Base-by-base conservation (phyloP, 768 basidiomycete species). In the Tricholoma flavovirens region DNA sequence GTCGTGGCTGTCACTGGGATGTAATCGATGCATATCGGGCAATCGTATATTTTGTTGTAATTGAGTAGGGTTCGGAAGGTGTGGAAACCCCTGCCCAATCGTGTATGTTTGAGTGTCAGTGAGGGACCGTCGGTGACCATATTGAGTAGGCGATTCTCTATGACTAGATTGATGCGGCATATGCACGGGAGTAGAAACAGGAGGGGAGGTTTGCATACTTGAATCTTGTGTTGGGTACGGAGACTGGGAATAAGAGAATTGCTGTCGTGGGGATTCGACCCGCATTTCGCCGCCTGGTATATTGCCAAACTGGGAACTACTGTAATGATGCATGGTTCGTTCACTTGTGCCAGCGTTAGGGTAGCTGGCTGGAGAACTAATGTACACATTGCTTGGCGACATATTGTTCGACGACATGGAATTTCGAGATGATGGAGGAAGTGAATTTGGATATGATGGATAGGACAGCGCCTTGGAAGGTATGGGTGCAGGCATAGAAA, bases 81-180 rank as follows among this genome's bases (percentile, higher is more conserved):
- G 81, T 49, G 73, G 70, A 56, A 78, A 77, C 59, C 77, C 77
- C 57, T 79, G 75, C 29, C 72, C 73, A 50, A 78, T 69, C 35
- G 79, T 70, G 66, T 76, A 82, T 15, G 74, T 75, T 60, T 81
- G 81, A 21, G 83, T 76, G 48, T 85, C 84, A 29, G 81, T 82
- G 51, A 80, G 71, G 36, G 83, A 75, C 51, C 85, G 78, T 58
- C 83, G 77, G 60, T 81, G 82, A 38, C 77, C 75, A 64, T 79
- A 86, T 12, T 80, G 70, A 55, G 79, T 60, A 40, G 78, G 65
- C 8, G 74, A 69, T 53, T 81, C 77, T 6, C 75, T 74, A 32
- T 77, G 69, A 38, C 67, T 67, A 29, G 71, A 63, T 51, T 76
- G 75, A 51, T 68, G 67, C 35, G 76, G 66, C 36, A 72, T 60